Base-by-base conservation (phyloP, 345 rosid species). In the Acer negundo region DNA sequence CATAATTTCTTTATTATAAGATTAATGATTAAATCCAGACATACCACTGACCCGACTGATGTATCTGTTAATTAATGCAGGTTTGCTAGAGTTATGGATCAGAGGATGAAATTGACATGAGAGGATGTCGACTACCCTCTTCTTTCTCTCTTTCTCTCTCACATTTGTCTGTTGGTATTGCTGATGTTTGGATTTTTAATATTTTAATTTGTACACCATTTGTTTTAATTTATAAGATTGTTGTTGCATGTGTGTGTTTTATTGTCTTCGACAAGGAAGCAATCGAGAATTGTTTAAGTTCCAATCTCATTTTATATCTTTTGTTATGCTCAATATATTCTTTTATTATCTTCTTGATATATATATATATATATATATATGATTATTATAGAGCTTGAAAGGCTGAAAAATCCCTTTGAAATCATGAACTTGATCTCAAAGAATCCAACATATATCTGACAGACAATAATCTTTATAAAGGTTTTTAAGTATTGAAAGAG, bases 71-170 rank as follows among this genome's bases (percentile, higher is more conserved):
- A 35, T 35, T 35, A 0, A 35, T 35, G 85, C 89, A 85, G 93
- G 85, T 80, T 71, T 74, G 76, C 67, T 62, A 75, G 82, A 78
- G 75, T 58, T 11, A 74, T 38, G 78, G 79, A 79, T 11, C 64
- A 22, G 44, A 23, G 68, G 80, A 74, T 47, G 83, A 79, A 77
- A 78, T 80, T 83, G 87, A 86, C 89, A 88, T 85, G 91, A 86
- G 80, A 82, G 90, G 90, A 86, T 90, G 90, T 82, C 90, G 82
- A 77, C 62, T 35, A 35, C 63, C 20, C 20, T 69, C 17, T 20
- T 56, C 46, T 62, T 42, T 65, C 0, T 55, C 49, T 35, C 28
- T 75, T 2, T 40, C 46, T 53, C 8, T 70, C 7, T 15, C 40
- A 42, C 17, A 13, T 64, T 26, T 10, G 19, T 64, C 19, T 38